Conservation (phyloP, 345 rosid species). For the Salix dunnii region DNA sequence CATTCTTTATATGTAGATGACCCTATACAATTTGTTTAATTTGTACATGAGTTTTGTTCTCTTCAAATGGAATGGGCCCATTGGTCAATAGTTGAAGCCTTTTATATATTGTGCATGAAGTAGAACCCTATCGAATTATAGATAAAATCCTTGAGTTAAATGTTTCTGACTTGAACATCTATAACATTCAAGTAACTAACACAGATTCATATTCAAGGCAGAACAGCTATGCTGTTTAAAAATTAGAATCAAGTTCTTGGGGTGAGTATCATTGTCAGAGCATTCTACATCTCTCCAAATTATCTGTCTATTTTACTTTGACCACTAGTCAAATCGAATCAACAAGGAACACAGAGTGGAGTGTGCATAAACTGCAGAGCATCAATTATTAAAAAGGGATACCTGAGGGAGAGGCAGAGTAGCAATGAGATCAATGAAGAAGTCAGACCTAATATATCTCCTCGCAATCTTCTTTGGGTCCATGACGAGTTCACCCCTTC, state of each 20-base stretch:
- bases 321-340: not conserved
- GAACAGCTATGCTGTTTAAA: no score
- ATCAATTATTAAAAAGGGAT: conserved; percentile 11
- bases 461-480: conserved; percentile 70
- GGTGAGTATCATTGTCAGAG: not conserved
- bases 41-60: not conserved
- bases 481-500: conserved; percentile 95
- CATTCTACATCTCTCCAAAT: not conserved
- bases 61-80: not conserved
- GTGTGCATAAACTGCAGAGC: not conserved
- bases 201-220: not conserved
- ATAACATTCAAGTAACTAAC: not conserved
- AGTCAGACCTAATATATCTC: conserved; percentile 72
- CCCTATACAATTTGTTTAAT: no score
- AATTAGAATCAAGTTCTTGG: not conserved
- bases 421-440: conserved; percentile 79
- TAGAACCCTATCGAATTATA: not conserved
- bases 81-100: not conserved
- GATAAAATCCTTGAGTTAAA: not conserved
- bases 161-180: not conserved
- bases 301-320: not conserved
- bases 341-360: not conserved
- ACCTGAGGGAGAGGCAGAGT: conserved; percentile 95
- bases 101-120: not conserved
- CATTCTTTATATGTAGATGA: no score